phyloP scores from a whole-genome alignment of 192 early-diverging fungal species.

The Backusella australiensis region DNA sequence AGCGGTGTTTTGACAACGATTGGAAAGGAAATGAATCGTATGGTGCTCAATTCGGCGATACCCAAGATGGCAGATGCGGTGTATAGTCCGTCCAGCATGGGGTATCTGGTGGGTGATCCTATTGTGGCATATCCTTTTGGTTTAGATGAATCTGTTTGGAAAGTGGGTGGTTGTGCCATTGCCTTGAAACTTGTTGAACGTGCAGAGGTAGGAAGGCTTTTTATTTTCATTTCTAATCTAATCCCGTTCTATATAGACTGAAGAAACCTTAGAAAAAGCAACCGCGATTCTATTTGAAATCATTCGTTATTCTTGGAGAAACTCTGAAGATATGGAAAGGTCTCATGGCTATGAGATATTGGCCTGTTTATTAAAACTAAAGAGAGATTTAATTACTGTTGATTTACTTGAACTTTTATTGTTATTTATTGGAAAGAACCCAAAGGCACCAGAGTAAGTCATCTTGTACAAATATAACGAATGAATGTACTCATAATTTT shows the following conservation, averaged over 20 bases:
- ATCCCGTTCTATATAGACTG: conserved; percentile 31
- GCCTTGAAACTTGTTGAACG: conserved; percentile 59
- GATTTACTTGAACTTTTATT: conserved; percentile 58
- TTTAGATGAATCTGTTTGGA: conserved; percentile 68
- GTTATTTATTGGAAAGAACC: conserved; percentile 57
- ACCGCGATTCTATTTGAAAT: conserved; percentile 55
- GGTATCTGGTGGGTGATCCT: conserved; percentile 44
- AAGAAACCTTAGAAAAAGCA: conserved; percentile 47
- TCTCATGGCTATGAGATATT: conserved; percentile 66
- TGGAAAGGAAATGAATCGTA: background rate
- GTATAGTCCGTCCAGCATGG: conserved; percentile 34
- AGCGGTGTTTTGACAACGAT: background rate
- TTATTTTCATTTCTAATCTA: background rate
- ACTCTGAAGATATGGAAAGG: conserved; percentile 70
- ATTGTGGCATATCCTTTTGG: conserved; percentile 54
- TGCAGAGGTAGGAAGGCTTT: conserved; percentile 43
- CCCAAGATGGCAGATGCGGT: conserved; percentile 51
- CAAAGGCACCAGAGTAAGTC: conserved; percentile 47
- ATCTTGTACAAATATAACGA: background rate
- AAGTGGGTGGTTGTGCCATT: conserved; percentile 69
- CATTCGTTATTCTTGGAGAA: conserved; percentile 62
- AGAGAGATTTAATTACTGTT: conserved; percentile 53
- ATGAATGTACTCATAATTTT: background rate
- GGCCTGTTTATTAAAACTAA: conserved; percentile 58
- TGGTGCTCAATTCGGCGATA: conserved; percentile 51